A percentile compares a stretch with the other conserved stretches of the same genome.
Conservation (phyloP, 2,329 filamentous ascomycete genomes). For the Aspergillus fumigatus region DNA sequence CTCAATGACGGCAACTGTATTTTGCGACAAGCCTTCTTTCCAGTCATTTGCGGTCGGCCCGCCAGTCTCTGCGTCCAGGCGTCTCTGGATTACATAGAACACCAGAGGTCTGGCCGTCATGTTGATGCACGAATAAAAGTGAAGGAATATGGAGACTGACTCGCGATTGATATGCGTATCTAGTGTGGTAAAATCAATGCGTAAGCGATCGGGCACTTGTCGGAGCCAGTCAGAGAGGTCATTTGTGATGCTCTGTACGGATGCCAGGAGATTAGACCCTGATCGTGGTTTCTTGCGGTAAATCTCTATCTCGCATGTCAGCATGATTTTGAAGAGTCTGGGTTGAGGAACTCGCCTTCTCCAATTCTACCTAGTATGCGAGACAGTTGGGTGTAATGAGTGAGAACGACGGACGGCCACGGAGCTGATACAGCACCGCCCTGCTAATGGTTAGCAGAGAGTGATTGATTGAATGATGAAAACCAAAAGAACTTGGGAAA, state of each 20-base stretch:
- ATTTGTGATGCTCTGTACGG: conserved; percentile 49
- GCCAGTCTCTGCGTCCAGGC: conserved; percentile 36
- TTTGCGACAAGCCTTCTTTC: conserved; percentile 45
- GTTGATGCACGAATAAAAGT: conserved; percentile 56
- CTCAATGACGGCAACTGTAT: conserved; percentile 50
- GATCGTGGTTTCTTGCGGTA: conserved; percentile 48
- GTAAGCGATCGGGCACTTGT: conserved; percentile 45
- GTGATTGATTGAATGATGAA: not conserved
- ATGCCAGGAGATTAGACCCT: conserved; percentile 45
- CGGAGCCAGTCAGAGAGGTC: conserved; percentile 49
- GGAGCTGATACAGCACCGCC: conserved; percentile 19
- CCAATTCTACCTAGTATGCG: conserved; percentile 50
- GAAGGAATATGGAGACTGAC: conserved; percentile 49
- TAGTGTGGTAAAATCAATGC: conserved; percentile 46
- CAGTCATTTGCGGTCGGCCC: conserved; percentile 39
- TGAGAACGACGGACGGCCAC: conserved; percentile 47
- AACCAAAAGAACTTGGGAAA: no score
- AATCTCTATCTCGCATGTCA: conserved; percentile 32
- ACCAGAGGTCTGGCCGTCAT: conserved; percentile 54
- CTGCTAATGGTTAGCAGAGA: conserved; percentile 5
- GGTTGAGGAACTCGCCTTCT: conserved; percentile 20
- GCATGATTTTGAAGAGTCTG: conserved; percentile 2
- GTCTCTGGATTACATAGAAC: conserved; percentile 50
- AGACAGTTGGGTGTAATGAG: conserved; percentile 51
- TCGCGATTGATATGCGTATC: conserved; percentile 44